A percentile compares a stretch with the other conserved stretches of the same genome.
Conservation (phyloP, 345 rosid species). For the Luvunga scandens region DNA sequence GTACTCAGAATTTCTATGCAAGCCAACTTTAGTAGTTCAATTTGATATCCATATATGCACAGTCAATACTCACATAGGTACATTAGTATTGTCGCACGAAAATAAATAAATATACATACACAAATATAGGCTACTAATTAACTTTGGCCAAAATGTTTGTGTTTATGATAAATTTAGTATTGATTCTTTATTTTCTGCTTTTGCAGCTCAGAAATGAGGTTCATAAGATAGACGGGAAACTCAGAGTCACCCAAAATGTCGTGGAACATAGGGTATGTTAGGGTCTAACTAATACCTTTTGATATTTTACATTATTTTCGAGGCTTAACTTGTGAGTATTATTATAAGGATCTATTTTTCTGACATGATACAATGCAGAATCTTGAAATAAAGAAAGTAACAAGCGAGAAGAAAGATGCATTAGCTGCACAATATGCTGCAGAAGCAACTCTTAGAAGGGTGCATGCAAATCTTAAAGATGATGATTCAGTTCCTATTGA, state of each 20-base stretch:
- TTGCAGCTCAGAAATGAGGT: constrained; percentile 59
- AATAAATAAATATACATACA: neutral
- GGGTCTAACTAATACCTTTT: neutral
- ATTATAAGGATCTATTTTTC: constrained; percentile 6
- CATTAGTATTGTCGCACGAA: neutral
- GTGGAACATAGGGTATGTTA: constrained; percentile 61
- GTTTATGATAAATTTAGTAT: neutral
- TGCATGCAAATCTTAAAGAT: constrained; percentile 64
- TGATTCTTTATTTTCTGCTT: neutral
- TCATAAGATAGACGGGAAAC: constrained; percentile 51
- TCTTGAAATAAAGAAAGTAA: constrained; percentile 68
- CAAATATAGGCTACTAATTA: too few species aligned
- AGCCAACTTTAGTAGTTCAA: neutral
- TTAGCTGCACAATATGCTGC: constrained; percentile 87
- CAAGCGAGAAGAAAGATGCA: constrained; percentile 73
- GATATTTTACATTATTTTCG: neutral
- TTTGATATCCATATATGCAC: neutral
- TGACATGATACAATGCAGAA: constrained; percentile 41
- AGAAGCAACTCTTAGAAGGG: constrained; percentile 79
- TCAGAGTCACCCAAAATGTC: constrained; percentile 45
- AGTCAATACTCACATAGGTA: too few species aligned
- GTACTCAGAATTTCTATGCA: constrained; percentile 30
- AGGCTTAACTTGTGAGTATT: neutral
- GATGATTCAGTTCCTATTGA: constrained; percentile 59
- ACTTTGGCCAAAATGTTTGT: neutral